phyloP scores from a whole-genome alignment of 1,139 yeast species.

The Debaryomyces robertsiae region DNA sequence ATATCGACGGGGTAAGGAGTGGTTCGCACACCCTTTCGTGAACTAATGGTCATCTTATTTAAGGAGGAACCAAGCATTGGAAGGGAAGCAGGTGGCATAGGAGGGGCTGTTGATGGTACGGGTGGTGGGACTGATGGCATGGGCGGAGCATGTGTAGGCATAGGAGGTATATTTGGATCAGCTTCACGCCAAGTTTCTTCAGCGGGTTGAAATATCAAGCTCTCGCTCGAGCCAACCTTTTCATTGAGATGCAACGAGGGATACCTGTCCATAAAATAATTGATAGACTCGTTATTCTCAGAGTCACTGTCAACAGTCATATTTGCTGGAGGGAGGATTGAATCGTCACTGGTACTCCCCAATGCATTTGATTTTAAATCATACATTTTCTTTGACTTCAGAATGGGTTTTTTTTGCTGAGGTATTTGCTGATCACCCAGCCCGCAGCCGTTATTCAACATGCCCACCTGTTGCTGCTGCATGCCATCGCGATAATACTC shows the following conservation, averaged over 20 bases:
- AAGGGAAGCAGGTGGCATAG: conserved; percentile 20
- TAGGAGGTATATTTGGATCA: neutral
- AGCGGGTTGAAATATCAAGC: conserved; percentile 4
- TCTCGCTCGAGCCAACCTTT: conserved; percentile 1
- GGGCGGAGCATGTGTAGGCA: conserved; percentile 8
- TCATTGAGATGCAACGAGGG: conserved; percentile 4
- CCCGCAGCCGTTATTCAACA: no score
- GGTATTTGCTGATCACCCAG: neutral
- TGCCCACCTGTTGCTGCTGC: no score
- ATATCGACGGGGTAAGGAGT: conserved; percentile 20
- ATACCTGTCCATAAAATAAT: conserved; percentile 7
- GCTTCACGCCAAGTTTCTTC: neutral
- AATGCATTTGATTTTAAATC: neutral
- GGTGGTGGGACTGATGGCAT: conserved; percentile 12
- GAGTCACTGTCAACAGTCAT: neutral
- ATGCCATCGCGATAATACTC: conserved; percentile 8
- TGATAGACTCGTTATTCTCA: conserved; percentile 6
- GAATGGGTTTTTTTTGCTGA: conserved; percentile 2
- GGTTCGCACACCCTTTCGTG: neutral
- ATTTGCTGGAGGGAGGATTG: neutral
- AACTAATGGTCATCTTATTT: no score
- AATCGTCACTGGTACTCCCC: neutral
- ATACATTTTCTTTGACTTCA: conserved; percentile 4
- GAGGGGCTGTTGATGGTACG: conserved; percentile 24
- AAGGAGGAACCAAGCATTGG: conserved; percentile 10